Evolutionary conservation across 768 basidiomycete species (phyloP).

Genomic region (Austroboletus eburneus): DNA sequence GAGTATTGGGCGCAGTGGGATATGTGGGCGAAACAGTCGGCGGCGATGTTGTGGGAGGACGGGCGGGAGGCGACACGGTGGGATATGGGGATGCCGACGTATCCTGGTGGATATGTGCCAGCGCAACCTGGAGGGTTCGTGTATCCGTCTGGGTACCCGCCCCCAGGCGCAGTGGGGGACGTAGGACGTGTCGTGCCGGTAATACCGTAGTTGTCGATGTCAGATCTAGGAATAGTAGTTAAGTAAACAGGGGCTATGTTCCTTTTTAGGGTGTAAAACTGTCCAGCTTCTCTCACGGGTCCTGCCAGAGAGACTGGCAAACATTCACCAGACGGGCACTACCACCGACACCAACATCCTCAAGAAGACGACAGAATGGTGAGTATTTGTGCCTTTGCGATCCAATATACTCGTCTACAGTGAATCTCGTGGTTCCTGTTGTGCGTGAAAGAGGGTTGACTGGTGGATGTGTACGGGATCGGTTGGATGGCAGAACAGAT

Average conservation of each 20-base stretch:
- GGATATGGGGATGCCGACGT: slow-evolving; percentile 4
- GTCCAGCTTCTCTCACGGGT: slow-evolving; percentile 19
- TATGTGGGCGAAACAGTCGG: slow-evolving; percentile 22
- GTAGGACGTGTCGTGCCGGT: neutral
- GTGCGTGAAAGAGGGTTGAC: slow-evolving; percentile 14
- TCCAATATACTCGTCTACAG: slow-evolving; percentile 4
- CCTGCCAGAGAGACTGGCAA: slow-evolving; percentile 10
- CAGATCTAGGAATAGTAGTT: no score
- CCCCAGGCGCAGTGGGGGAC: neutral
- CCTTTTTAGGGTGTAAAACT: neutral
- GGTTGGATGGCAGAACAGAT: slow-evolving; percentile 32
- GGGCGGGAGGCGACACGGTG: neutral
- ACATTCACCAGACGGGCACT: slow-evolving; percentile 3
- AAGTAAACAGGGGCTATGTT: neutral
- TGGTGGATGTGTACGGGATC: slow-evolving; percentile 13
- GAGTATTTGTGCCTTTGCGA: slow-evolving; percentile 30
- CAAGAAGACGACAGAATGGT: slow-evolving; percentile 44
- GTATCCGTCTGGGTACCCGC: slow-evolving; percentile 16
- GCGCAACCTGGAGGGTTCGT: slow-evolving; percentile 14
- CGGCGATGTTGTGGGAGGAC: slow-evolving; percentile 5
- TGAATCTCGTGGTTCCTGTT: neutral
- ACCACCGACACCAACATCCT: slow-evolving; percentile 23
- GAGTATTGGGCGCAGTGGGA: slow-evolving; percentile 21
- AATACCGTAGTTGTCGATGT: neutral
- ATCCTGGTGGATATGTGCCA: slow-evolving; percentile 23